A percentile compares a stretch with the other conserved stretches of the same genome.
phyloP scores from a whole-genome alignment of 352 stramenopile species.

The Globisporangium polare region DNA sequence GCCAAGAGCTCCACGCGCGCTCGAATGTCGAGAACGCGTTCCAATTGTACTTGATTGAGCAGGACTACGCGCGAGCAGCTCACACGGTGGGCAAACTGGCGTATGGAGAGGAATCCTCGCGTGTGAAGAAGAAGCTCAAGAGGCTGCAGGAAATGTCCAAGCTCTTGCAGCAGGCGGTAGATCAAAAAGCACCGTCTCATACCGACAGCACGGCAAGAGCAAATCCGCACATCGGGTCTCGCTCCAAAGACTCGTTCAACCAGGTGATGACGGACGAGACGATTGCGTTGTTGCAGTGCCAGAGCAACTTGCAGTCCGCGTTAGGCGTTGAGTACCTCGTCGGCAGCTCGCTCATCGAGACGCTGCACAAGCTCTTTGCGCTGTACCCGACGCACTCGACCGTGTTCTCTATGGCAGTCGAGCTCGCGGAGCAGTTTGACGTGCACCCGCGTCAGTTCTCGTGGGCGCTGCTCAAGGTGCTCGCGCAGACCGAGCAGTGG shows the following conservation, averaged over 20 bases:
- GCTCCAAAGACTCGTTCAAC: slow-evolving; percentile 35
- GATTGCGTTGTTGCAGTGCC: slow-evolving; percentile 38
- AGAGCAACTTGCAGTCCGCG: slow-evolving; percentile 33
- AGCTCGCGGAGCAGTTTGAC: slow-evolving; percentile 37
- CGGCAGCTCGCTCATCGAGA: slow-evolving; percentile 50
- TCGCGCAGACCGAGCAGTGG: slow-evolving; percentile 47
- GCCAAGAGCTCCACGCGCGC: slow-evolving; percentile 33
- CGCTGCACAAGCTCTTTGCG: slow-evolving; percentile 52
- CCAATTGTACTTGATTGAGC: slow-evolving; percentile 20
- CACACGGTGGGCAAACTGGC: slow-evolving; percentile 37
- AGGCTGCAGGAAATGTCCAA: slow-evolving; percentile 35
- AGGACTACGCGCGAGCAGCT: slow-evolving; percentile 31
- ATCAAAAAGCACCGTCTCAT: background rate
- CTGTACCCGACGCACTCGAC: slow-evolving; percentile 36
- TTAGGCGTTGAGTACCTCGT: slow-evolving; percentile 39
- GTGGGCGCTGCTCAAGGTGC: slow-evolving; percentile 40
- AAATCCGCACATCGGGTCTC: slow-evolving; percentile 4
- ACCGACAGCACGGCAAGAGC: background rate
- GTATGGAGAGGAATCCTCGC: slow-evolving; percentile 40
- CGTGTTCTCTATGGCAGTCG: slow-evolving; percentile 30
- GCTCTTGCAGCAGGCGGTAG: slow-evolving; percentile 22
- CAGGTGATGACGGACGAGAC: slow-evolving; percentile 46
- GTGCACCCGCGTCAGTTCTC: slow-evolving; percentile 55
- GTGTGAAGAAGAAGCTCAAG: slow-evolving; percentile 25
- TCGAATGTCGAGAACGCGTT: slow-evolving; percentile 30